Base-by-base conservation (phyloP, 2,329 filamentous ascomycete genomes). In the Claviceps monticola region DNA sequence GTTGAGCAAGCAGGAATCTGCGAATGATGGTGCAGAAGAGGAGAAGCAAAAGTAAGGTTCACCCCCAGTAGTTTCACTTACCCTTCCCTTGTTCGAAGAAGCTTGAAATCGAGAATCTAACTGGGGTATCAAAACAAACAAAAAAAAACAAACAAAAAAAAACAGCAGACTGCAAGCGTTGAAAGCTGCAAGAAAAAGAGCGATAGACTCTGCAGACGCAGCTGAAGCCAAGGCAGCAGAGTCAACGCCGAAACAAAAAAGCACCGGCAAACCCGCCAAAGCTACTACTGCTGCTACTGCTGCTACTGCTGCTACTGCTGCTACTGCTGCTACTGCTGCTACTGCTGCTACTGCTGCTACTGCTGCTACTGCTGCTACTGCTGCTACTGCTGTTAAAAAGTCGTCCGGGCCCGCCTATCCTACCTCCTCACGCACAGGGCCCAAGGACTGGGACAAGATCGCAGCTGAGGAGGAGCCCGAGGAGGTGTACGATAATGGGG, bases 381-480 rank as follows among this genome's bases (percentile, higher is more conserved):
- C 11, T 7, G 38, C 39, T 13, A 19, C 19, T 19, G 39, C 39
- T n/a, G 14, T 4, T 21, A 7, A 14, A 3, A 48, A 46, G 26
- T 2, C 53, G 51, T 53, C 34, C 14, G 64, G 50, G 16, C 86
- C 84, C 0, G 68, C 74, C 0, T 96, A 97, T 64, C 91, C 93
- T 1, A 91, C 89, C 0, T 96, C 90, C 0, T 93, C 91, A 13
- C 84, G 82, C 55, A 75, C 71, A 1, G 91, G 90, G 0, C 80
- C 86, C 3, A 95, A 95, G 69, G 79, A 98, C 68, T 98, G 93
- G 93, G 93, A 98, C 64, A 86, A 82, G 56, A 63, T 96, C 2
- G 81, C 61, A 0, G 66, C 62, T 1, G 72, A 73, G 0, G 74
- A 77, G 29, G 29, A 34, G 29, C 29, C 29, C 1, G 74, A 80